Conservation (phyloP, 306 rosid genomes). For the Fragaria nilgerrensis region DNA sequence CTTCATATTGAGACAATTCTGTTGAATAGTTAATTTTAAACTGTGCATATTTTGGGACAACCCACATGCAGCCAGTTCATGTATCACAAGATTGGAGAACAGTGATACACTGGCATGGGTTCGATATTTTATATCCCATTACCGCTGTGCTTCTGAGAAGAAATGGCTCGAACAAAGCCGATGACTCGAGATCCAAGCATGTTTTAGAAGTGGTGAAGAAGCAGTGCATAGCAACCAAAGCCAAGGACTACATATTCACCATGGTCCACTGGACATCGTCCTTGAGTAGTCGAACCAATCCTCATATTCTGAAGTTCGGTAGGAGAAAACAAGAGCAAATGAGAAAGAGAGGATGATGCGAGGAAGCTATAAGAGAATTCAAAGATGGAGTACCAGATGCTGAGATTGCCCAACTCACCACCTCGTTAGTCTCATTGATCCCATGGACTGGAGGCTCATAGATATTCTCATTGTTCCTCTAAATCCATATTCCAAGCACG, state of each 20-base stretch:
- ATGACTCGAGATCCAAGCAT: background rate
- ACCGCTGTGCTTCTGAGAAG: background rate
- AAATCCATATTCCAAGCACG: too few species aligned
- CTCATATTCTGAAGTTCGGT: background rate
- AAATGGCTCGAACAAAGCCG: background rate
- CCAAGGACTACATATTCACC: background rate
- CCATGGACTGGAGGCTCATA: too few species aligned
- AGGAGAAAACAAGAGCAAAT: background rate
- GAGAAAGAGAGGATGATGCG: background rate
- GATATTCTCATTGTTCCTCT: too few species aligned
- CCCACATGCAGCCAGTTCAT: background rate
- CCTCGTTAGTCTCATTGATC: too few species aligned
- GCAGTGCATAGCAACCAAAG: background rate
- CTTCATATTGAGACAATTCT: background rate
- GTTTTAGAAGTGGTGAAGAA: background rate
- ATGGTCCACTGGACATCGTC: background rate
- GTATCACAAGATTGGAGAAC: background rate
- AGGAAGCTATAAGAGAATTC: too few species aligned
- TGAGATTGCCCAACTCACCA: too few species aligned
- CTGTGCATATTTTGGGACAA: background rate
- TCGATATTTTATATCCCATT: background rate
- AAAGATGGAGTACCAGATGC: too few species aligned
- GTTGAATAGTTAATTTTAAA: background rate
- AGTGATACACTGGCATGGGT: background rate
- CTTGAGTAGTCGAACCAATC: background rate